Percentiles rank a stretch among this genome's conserved stretches.
Conservation (phyloP, 2,329 filamentous ascomycete species). For the Aspergillus sp. region DNA sequence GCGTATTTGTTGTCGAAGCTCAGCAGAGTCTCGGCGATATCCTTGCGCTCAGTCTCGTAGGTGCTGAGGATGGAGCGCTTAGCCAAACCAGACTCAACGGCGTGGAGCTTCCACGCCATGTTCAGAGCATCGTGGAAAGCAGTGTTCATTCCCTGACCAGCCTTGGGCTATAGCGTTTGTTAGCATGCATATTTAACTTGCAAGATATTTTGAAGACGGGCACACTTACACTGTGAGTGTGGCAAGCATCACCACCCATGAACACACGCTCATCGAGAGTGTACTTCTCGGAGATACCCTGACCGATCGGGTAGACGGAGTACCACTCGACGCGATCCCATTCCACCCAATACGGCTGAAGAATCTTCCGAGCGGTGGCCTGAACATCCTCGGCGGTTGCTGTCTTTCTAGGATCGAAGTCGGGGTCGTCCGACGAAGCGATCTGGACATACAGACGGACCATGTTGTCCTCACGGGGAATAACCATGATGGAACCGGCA, state of each 20-base stretch:
- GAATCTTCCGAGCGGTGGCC: constrained; percentile 57
- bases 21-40: constrained; percentile 79
- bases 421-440: constrained; percentile 61
- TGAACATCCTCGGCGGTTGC: constrained; percentile 62
- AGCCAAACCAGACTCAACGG: constrained; percentile 81
- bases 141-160: constrained; percentile 66
- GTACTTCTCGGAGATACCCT: constrained; percentile 66
- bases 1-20: constrained; percentile 88
- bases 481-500: constrained; percentile 65
- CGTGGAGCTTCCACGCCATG: constrained; percentile 93
- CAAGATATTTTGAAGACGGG: background rate
- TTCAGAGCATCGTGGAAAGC: constrained; percentile 71
- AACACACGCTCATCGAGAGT: constrained; percentile 66
- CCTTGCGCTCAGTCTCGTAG: constrained; percentile 83
- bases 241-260: constrained; percentile 66
- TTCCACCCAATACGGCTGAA: constrained; percentile 61
- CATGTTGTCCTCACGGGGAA: constrained; percentile 54
- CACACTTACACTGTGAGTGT: constrained; percentile 56
- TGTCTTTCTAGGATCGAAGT: constrained; percentile 63
- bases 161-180: constrained; percentile 52
- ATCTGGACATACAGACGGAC: constrained; percentile 58
- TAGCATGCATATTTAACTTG: constrained; percentile 3
- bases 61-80: constrained; percentile 73
- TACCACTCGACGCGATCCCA: constrained; percentile 69
- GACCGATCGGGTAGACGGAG: constrained; percentile 66